Base-by-base conservation (phyloP, 176 grass and related monocot species). In the Ananas comosus region DNA sequence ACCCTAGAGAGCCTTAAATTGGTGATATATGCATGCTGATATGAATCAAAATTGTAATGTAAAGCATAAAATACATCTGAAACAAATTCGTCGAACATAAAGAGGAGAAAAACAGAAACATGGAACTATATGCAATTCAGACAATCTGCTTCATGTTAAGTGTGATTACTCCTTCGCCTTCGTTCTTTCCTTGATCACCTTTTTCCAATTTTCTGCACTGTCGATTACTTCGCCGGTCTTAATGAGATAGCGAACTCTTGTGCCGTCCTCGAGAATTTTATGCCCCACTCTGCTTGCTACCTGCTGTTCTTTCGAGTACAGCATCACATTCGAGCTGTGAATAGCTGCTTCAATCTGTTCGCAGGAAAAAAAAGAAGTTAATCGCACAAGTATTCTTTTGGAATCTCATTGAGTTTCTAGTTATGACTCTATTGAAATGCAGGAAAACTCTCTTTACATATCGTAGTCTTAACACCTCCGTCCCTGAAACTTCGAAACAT, bases 271-370 rank as follows among this genome's bases (percentile, higher is more conserved):
- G 2, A 97, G 80, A 72, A 93, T 56, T 27, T 97, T 93, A 66
- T 90, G 79, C 64, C 94, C 89, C 25, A 93, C 86, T 64, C 94
- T 90, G 28, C 94, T 97, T 11, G 89, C 70, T 21, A 97, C 74
- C 51, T 75, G 80, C 79, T 97, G 82, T 80, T 97, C 94, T 61
- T 86, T 90, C 0, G 89, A 93, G 76, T 88, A 99, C 25, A 93
- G 87, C 94, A 99, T 99, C 84, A 93, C 51, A 72, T 93, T 97
- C 74, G 94, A 97, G 84, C 94, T 97, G 69, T 93, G 94, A 69
- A 97, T 97, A 65, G 89, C 81, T 9, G 78, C 89, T 83, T 92
- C 89, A 47, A 92, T 85, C 93, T 92, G 84, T 47, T 51, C 53
- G 70, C 50, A 66, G 25, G 13, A 69, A 79, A 9, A 42, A 21